These are phyloP conservation scores for Coniosporium apollinis DNA, from an alignment of 495 filamentous ascomycete species.

Conservation along the genomic window DNA sequence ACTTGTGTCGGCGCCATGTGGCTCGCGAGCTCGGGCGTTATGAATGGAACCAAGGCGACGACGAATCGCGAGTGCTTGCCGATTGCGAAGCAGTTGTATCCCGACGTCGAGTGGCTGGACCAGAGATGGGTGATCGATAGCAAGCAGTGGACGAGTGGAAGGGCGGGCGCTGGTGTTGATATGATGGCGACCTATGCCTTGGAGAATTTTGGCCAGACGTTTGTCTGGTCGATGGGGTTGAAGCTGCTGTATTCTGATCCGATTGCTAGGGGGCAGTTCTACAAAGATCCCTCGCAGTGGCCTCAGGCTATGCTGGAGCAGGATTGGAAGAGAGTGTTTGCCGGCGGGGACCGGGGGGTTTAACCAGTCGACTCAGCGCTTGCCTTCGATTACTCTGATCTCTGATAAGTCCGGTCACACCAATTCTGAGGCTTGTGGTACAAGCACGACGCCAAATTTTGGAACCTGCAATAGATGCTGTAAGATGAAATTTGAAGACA, in stretches of 20 bases:
- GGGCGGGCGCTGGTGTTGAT: constrained; percentile 11
- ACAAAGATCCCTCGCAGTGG: neutral
- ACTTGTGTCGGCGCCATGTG: constrained; percentile 13
- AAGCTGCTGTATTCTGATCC: constrained; percentile 1
- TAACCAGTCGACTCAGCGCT: too few species aligned
- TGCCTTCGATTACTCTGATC: too few species aligned
- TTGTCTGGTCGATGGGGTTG: neutral
- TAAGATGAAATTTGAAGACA: too few species aligned
- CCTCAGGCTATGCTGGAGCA: neutral
- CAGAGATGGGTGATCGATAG: constrained; percentile 12
- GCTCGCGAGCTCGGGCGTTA: constrained; percentile 7
- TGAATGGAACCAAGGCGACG: constrained; percentile 13
- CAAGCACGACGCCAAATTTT: too few species aligned
- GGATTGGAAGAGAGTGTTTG: neutral
- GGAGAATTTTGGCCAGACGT: neutral
- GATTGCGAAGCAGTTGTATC: constrained; percentile 6
- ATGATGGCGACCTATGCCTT: constrained; percentile 1
- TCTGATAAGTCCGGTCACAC: too few species aligned
- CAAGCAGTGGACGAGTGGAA: constrained; percentile 10
- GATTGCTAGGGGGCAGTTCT: neutral
- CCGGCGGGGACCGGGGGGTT: too few species aligned
- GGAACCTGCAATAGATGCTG: too few species aligned
- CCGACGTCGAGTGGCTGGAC: constrained; percentile 12
- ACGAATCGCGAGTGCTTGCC: constrained; percentile 10
- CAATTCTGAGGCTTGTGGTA: too few species aligned